A percentile compares a stretch with the other conserved stretches of the same genome.
These are phyloP conservation scores for Capillidium heterosporum DNA, from an alignment of 371 early-diverging fungal species.

Conservation along the genomic window DNA sequence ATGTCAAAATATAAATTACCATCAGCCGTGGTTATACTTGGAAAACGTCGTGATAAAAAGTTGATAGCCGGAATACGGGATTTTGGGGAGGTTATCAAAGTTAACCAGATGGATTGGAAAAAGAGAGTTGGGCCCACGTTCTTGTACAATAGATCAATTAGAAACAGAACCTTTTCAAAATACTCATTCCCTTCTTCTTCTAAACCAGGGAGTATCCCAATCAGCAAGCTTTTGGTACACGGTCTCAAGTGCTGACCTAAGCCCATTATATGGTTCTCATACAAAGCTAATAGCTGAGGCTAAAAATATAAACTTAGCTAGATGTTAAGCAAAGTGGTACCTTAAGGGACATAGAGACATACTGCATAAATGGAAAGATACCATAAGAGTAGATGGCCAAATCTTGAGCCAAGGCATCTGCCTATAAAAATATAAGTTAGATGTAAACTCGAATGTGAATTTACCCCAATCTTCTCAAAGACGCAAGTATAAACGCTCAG, in stretches of 20 bases:
- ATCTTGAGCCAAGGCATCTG: constrained; percentile 59
- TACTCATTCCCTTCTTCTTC: constrained; percentile 85
- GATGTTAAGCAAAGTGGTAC: constrained; percentile 16
- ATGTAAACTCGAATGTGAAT: constrained; percentile 3
- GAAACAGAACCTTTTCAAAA: constrained; percentile 44
- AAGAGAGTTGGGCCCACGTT: constrained; percentile 54
- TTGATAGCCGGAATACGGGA: constrained; percentile 54
- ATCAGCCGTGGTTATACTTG: constrained; percentile 38
- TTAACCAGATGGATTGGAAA: constrained; percentile 62
- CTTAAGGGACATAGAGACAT: constrained; percentile 69
- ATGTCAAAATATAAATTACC: constrained; percentile 20
- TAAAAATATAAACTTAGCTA: constrained; percentile 10
- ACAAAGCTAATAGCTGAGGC: constrained; percentile 60
- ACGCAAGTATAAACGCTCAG: constrained; percentile 79
- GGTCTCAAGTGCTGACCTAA: constrained; percentile 45
- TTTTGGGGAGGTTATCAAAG: constrained; percentile 44
- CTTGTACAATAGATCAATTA: constrained; percentile 46
- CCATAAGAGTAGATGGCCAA: constrained; percentile 76
- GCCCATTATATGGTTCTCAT: constrained; percentile 54
- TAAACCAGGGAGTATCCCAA: constrained; percentile 66
- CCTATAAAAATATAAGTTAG: constrained; percentile 14
- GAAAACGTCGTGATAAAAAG: constrained; percentile 55
- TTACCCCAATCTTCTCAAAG: constrained; percentile 66
- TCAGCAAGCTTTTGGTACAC: constrained; percentile 58
- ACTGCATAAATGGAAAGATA: constrained; percentile 76